Base-by-base conservation (phyloP, 2,329 filamentous ascomycete species). In the Penicillium sp. region DNA sequence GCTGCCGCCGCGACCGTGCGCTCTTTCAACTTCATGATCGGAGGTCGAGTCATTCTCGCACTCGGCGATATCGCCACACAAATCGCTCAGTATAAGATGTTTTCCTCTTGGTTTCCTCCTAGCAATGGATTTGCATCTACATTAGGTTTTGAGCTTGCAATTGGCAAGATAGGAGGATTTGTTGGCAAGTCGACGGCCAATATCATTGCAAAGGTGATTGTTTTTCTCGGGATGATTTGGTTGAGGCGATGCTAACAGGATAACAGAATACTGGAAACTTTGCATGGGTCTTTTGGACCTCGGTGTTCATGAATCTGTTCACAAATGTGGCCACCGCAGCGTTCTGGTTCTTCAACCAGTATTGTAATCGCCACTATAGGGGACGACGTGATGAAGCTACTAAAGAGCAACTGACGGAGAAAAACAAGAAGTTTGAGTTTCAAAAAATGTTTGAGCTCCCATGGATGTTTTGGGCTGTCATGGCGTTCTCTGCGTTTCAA, bases 291-390 rank as follows among this genome's bases (percentile, higher is more conserved):
- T 86, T 81, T 63, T 86, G 84, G 84, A 80, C 80, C 10, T 77
- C 90, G 0, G 83, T 87, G 0, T 82, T 84, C 61, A 86, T 86
- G 81, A 85, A 86, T 55, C 55, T 87, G 2, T 86, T 87, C 58
- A 86, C 84, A 9, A 86, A 87, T 51, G 64, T 78, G 0, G 75
- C 78, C 1, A 85, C 83, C 0, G 50, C 77, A 0, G 68, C 74
- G 10, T 86, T 86, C 66, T 85, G 78, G 71, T 77, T 78, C 61
- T 86, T 86, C 63, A 84, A 78, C 0, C 74, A 74, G 10, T 81
- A 79, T 67, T 79, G 77, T 37, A 76, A 80, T 31, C 74, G 73
- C 25, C 75, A 73, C 25, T 86, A 80, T 49, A 63, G 68, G 1
- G 77, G 77, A 3, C 76, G 75, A 1, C 66, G 71, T 0, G 84